Percentiles rank a stretch among this genome's conserved stretches.
Evolutionary conservation across 2,329 filamentous ascomycete species (phyloP).

Genomic region (Ascochyta koolunga): DNA sequence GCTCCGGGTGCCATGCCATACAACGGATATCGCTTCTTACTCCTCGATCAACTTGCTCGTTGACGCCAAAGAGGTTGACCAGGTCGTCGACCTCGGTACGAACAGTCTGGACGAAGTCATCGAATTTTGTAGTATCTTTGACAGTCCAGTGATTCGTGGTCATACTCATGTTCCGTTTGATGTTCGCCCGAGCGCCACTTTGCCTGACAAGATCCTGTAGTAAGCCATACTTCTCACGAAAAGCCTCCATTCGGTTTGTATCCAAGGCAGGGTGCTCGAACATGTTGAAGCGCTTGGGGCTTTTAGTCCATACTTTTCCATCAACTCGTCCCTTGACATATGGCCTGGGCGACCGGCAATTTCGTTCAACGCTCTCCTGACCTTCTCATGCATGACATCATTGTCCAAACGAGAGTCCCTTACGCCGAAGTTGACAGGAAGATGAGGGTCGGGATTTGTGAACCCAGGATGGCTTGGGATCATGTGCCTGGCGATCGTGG

Average conservation of each 20-base stretch:
- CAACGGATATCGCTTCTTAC: conserved; percentile 54
- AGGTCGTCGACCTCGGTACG: conserved; percentile 53
- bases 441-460: conserved; percentile 53
- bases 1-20: conserved; percentile 57
- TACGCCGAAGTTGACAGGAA: conserved; percentile 53
- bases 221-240: conserved; percentile 53
- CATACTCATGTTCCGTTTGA: conserved; percentile 45
- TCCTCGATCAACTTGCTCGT: conserved; percentile 52
- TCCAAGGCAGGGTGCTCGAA: conserved; percentile 52
- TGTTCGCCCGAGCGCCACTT: conserved; percentile 40
- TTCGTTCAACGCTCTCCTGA: conserved; percentile 51
- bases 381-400: conserved; percentile 41
- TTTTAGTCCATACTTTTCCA: conserved; percentile 55
- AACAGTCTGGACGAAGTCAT: conserved; percentile 49
- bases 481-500: conserved; percentile 51
- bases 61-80: conserved; percentile 51
- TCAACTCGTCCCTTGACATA: conserved; percentile 50
- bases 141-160: conserved; percentile 50
- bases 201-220: conserved; percentile 48
- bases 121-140: conserved; percentile 49
- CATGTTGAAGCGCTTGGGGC: conserved; percentile 48
- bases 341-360: conserved; percentile 53
- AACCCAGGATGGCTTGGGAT: conserved; percentile 52
- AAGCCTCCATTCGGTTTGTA: conserved; percentile 52
- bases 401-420: conserved; percentile 53